A percentile compares a stretch with the other conserved stretches of the same genome.
These are phyloP conservation scores for Trichoderma sp. DNA, from an alignment of 2,329 filamentous ascomycete species.

Conservation along the genomic window DNA sequence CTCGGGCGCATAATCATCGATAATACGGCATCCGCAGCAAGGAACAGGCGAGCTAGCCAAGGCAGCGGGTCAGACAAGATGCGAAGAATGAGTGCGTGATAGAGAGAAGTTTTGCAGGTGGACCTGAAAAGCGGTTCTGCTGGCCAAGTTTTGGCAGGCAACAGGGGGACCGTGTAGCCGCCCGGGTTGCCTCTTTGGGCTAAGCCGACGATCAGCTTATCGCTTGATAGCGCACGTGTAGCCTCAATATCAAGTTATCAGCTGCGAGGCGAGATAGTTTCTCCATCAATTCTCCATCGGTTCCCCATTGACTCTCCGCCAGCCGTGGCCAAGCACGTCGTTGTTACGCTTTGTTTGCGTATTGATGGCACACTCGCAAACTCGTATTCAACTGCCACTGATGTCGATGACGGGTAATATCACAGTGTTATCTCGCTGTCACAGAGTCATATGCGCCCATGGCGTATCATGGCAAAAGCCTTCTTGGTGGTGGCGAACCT, in stretches of 20 bases:
- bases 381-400: neutral
- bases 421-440: neutral
- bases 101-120: conserved; percentile 26
- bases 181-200: conserved; percentile 18
- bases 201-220: neutral
- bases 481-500: neutral
- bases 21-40: conserved; percentile 4
- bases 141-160: neutral
- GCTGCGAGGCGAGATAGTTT: conserved; percentile 10
- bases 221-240: neutral
- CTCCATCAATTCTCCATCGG: conserved; percentile 11
- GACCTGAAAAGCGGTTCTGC: conserved; percentile 26
- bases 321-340: neutral
- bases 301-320: neutral
- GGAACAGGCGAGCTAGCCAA: neutral
- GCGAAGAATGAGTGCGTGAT: conserved; percentile 5
- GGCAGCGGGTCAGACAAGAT: conserved; percentile 8
- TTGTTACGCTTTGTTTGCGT: neutral
- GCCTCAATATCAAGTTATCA: neutral
- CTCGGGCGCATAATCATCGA: conserved; percentile 16
- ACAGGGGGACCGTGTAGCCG: neutral
- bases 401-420: neutral
- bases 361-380: neutral
- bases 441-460: neutral
- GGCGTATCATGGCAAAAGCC: conserved; percentile 21